Percentiles rank a stretch among this genome's conserved stretches.
phyloP scores from a whole-genome alignment of 2,329 filamentous ascomycete species.

The Trichoderma brevicompactum region DNA sequence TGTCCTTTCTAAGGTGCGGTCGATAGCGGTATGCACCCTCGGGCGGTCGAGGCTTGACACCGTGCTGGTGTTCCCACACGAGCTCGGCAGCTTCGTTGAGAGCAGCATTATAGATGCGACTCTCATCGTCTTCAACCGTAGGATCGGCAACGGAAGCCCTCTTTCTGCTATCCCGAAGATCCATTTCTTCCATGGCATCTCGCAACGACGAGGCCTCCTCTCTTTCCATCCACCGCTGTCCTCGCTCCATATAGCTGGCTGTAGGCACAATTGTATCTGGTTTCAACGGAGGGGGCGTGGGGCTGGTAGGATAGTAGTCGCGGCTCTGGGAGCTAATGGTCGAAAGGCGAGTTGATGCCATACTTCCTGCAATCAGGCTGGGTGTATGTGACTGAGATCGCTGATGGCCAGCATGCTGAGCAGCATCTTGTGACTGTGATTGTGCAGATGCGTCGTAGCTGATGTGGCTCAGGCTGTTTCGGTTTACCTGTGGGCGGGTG shows the following conservation, averaged over 20 bases:
- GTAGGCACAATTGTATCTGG: slow-evolving; percentile 67
- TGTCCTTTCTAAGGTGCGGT: slow-evolving; percentile 70
- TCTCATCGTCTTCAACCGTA: slow-evolving; percentile 53
- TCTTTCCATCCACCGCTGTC: slow-evolving; percentile 78
- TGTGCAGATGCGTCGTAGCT: slow-evolving; percentile 41
- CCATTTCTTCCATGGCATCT: slow-evolving; percentile 74
- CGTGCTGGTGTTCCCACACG: slow-evolving; percentile 75
- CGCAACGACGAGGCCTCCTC: slow-evolving; percentile 73
- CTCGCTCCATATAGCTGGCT: slow-evolving; percentile 72
- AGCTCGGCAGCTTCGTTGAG: slow-evolving; percentile 78
- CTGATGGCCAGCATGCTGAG: slow-evolving; percentile 33
- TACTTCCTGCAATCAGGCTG: slow-evolving; percentile 51
- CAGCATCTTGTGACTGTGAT: slow-evolving; percentile 38
- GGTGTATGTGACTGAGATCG: slow-evolving; percentile 41
- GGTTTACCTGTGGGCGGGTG: slow-evolving; percentile 43
- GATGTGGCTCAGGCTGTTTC: slow-evolving; percentile 39
- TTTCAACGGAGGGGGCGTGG: slow-evolving; percentile 53
- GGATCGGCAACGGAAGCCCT: slow-evolving; percentile 30
- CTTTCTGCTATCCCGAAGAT: slow-evolving; percentile 51
- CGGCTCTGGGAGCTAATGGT: slow-evolving; percentile 49
- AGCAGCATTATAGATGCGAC: slow-evolving; percentile 70
- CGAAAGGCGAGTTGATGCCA: slow-evolving; percentile 55
- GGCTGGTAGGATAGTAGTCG: slow-evolving; percentile 56
- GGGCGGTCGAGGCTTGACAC: slow-evolving; percentile 56
- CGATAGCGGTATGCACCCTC: slow-evolving; percentile 70